Conservation (phyloP, 306 rosid species). For the Gastrolobium villosum region DNA sequence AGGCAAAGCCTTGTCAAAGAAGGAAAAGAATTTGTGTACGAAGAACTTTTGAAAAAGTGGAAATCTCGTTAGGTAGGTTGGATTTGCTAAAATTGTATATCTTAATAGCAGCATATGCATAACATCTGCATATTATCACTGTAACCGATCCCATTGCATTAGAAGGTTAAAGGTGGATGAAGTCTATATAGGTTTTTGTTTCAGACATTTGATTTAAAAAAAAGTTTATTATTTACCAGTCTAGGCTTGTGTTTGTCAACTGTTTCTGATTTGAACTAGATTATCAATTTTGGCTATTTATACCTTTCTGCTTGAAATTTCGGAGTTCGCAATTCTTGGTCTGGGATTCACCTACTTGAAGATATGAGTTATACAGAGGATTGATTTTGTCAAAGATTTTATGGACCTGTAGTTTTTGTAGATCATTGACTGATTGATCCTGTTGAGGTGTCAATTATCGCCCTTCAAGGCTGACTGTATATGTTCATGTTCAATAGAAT, state of each 20-base stretch:
- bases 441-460: constrained; percentile 7
- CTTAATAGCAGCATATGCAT: neutral
- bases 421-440: constrained; percentile 32
- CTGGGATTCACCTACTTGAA: constrained; percentile 15
- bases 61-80: constrained; percentile 46
- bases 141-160: constrained; percentile 25
- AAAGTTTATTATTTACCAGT: neutral
- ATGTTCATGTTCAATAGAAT: constrained; percentile 13
- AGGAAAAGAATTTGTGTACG: constrained; percentile 57
- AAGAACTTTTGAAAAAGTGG: constrained; percentile 67
- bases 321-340: neutral
- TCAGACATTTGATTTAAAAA: neutral
- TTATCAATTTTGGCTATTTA: neutral
- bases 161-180: neutral
- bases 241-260: constrained; percentile 6
- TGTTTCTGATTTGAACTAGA: constrained; percentile 13
- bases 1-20: constrained; percentile 63
- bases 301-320: neutral
- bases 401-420: constrained; percentile 8
- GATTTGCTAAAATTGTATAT: constrained; percentile 16
- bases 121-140: constrained; percentile 26
- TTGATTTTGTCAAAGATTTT: constrained; percentile 11
- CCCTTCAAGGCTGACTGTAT: neutral
- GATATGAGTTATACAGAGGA: neutral
- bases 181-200: constrained; percentile 14